A percentile compares a stretch with the other conserved stretches of the same genome.
Conservation (phyloP, 2,329 filamentous ascomycete genomes). For the Fusarium sp. region DNA sequence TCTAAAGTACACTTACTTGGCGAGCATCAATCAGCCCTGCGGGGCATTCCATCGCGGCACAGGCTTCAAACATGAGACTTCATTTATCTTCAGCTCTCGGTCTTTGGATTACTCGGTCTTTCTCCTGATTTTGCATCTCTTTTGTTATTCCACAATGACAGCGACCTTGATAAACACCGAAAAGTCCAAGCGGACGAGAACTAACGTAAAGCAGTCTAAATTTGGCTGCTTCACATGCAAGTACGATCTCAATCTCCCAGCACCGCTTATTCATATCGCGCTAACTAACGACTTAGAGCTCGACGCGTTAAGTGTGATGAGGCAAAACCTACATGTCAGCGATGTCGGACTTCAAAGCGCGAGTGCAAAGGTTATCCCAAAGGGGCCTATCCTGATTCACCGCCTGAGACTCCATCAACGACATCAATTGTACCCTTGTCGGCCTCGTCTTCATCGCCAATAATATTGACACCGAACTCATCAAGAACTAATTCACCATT, state of each 20-base stretch:
- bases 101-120: conserved; percentile 27
- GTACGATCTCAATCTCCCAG: conserved; percentile 6
- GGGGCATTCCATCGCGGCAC: background rate
- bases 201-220: conserved; percentile 41
- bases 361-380: conserved; percentile 26
- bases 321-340: conserved; percentile 27
- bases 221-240: conserved; percentile 41
- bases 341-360: conserved; percentile 25
- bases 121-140: background rate
- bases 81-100: conserved; percentile 1
- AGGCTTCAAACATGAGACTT: background rate
- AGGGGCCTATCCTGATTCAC: background rate
- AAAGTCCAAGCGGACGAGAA: conserved; percentile 32
- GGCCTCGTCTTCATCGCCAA: background rate
- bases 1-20: background rate
- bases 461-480: background rate
- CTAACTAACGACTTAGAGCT: conserved; percentile 4
- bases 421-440: too few relatives aligned
- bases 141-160: background rate
- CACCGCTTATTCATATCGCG: too few relatives aligned
- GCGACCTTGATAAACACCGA: background rate
- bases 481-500: background rate
- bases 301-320: conserved; percentile 41
- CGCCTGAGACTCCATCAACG: background rate
- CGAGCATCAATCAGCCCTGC: background rate